Conservation (phyloP, 768 basidiomycete species). For the Lactarius vividus region DNA sequence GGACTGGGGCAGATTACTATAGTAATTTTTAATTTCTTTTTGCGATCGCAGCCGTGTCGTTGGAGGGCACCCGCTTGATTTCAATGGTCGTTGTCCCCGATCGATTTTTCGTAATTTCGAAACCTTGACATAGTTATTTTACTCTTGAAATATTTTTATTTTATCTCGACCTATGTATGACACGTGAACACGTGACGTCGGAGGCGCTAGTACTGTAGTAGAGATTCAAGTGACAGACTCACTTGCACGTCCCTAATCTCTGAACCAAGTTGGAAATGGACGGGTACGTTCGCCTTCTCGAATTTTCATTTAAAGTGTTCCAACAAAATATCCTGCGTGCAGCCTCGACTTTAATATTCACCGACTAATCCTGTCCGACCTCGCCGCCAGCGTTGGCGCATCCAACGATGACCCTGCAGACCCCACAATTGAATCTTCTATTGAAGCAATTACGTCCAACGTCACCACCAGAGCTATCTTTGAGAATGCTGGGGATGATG, state of each 20-base stretch:
- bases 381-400: conserved; percentile 27
- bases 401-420: conserved; percentile 24
- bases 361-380: conserved; percentile 28
- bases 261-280: conserved; percentile 11
- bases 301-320: background rate
- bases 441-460: conserved; percentile 59
- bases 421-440: conserved; percentile 35
- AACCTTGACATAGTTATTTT: no score
- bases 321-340: conserved; percentile 18
- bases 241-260: background rate
- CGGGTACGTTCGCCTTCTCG: conserved; percentile 6
- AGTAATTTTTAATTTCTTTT: no score
- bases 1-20: no score
- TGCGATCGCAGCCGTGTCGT: no score
- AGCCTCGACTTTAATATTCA: conserved; percentile 30
- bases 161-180: no score
- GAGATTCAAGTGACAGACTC: no score
- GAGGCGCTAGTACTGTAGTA: no score
- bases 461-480: conserved; percentile 44
- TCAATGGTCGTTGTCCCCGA: no score
- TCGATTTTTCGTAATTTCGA: no score
- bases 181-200: background rate
- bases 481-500: background rate
- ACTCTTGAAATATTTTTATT: no score
- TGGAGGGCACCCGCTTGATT: background rate